Conservation (phyloP, 164 flowering plant species). For the Platanus orientalis region DNA sequence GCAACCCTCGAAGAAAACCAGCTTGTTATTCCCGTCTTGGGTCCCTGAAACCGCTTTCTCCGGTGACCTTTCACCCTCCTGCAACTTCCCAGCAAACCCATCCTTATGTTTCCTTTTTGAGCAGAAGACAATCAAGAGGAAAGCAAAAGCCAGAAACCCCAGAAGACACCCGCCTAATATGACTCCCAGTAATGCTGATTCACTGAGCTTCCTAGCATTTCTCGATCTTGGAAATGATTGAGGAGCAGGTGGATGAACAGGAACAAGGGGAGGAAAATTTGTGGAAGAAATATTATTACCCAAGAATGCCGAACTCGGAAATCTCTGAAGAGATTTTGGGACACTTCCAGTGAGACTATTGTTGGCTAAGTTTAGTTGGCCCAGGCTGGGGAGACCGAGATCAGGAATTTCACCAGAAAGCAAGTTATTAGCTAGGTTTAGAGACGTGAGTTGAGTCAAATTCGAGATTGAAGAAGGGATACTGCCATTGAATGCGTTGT, state of each 20-base stretch:
- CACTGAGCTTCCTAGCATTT: slow-evolving; percentile 30
- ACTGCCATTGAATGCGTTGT: slow-evolving; percentile 67
- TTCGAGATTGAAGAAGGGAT: slow-evolving; percentile 63
- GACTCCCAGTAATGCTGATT: slow-evolving; percentile 56
- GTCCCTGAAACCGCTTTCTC: slow-evolving; percentile 35
- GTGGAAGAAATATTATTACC: slow-evolving; percentile 51
- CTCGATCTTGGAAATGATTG: slow-evolving; percentile 17
- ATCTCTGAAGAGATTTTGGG: slow-evolving; percentile 55
- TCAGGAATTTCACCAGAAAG: slow-evolving; percentile 78
- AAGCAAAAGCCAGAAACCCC: slow-evolving; percentile 35
- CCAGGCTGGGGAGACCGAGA: slow-evolving; percentile 46
- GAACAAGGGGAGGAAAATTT: slow-evolving; percentile 14
- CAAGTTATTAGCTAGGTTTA: slow-evolving; percentile 63
- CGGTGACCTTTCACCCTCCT: slow-evolving; percentile 36
- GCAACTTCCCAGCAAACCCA: slow-evolving; percentile 19
- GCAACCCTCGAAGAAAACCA: slow-evolving; percentile 75
- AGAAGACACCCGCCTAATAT: slow-evolving; percentile 44
- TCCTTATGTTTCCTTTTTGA: slow-evolving; percentile 24
- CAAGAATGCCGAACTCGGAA: slow-evolving; percentile 51
- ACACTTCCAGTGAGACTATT: slow-evolving; percentile 61
- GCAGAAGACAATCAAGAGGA: slow-evolving; percentile 37
- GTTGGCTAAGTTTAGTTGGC: slow-evolving; percentile 47
- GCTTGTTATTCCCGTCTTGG: slow-evolving; percentile 42
- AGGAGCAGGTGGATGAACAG: slow-evolving; percentile 30
- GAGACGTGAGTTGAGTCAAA: slow-evolving; percentile 44